Base-by-base conservation (phyloP, 768 basidiomycete species). In the Austroboletus festivus region DNA sequence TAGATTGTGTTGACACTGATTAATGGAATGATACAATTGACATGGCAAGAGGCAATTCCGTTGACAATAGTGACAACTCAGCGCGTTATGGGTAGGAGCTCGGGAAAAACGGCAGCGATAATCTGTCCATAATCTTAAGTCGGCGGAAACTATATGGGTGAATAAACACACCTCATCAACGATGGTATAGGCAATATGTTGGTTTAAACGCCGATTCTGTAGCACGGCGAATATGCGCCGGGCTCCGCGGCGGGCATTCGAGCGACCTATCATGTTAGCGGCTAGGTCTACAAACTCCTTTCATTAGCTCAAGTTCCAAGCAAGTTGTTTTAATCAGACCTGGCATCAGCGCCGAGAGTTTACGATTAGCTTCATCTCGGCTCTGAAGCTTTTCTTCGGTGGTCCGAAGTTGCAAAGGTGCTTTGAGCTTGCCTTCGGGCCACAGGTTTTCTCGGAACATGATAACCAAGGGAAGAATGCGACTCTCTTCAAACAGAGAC, bases 251-350 rank as follows among this genome's bases (percentile, higher is more conserved):
- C 93, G 82, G 16, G 95, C 93, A 62, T 99, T 98, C 3, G 89
- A 86, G 24, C 93, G 80, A n/a, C 96, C 96, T 56, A 97, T 97
- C 87, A 97, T 93, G 59, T 96, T 97, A 7, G 95, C 92, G 26
- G 91, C 93, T 44, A 97, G 70, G 61, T 98, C 95, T 96, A 56
- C 9, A 41, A 30, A 30, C 46, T 20, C 42, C 38, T 42, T 52
- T 20, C 19, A 34, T 33, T 12, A 50, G 42, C 46, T 16, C 33
- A 33, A 12, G 12, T 30, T 16, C 22, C 52, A 12, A 34, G 35
- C n/a, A 46, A 15, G 22, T 33, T 22, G 40, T 34, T 15, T 1
- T 37, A 23, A 24, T 44, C 63, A 44, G 48, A 93, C 94, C 94
- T 62, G 96, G 96, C 53, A 99, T 86, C 34, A 98, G 73, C 9